A percentile compares a stretch with the other conserved stretches of the same genome.
Conservation (phyloP, 305 asterid genomes). For the Salvia sclarea region DNA sequence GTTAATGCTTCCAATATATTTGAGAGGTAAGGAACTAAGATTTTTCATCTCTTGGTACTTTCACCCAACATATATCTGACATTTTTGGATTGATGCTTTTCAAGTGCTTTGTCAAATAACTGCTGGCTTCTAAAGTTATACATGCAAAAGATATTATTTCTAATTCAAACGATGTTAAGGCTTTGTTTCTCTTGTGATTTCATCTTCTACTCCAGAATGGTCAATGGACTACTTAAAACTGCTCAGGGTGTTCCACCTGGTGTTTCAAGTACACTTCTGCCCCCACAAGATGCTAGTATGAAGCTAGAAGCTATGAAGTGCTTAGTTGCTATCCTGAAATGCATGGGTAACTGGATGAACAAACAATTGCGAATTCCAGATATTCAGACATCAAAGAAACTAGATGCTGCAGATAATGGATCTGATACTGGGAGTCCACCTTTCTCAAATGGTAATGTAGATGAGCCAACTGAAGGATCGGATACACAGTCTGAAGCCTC, state of each 20-base stretch:
- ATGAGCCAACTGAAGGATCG: slow-evolving; percentile 71
- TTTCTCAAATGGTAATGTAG: slow-evolving; percentile 62
- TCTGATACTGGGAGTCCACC: slow-evolving; percentile 67
- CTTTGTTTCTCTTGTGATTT: slow-evolving; percentile 28
- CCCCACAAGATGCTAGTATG: slow-evolving; percentile 85
- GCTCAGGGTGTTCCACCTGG: slow-evolving; percentile 99
- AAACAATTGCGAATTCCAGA: slow-evolving; percentile 93
- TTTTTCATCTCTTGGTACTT: slow-evolving; percentile 23
- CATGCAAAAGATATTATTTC: slow-evolving; percentile 6
- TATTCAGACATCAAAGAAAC: slow-evolving; percentile 62
- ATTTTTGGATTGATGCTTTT: slow-evolving; percentile 25
- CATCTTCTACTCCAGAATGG: slow-evolving; percentile 64
- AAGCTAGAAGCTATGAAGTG: slow-evolving; percentile 96
- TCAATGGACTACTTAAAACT: slow-evolving; percentile 98
- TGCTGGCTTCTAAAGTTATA: slow-evolving; percentile 11
- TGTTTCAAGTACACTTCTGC: slow-evolving; percentile 70
- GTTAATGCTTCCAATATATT: slow-evolving; percentile 99
- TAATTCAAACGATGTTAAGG: slow-evolving; percentile 19
- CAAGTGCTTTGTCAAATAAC: slow-evolving; percentile 19
- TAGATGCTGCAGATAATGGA: slow-evolving; percentile 61
- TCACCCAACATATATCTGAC: slow-evolving; percentile 10
- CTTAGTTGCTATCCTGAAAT: slow-evolving; percentile 78
- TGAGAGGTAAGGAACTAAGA: slow-evolving; percentile 89
- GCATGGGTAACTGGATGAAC: slow-evolving; percentile 99
- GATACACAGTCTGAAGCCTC: slow-evolving; percentile 91